Evolutionary conservation across 164 flowering plant genomes (phyloP).

Genomic region (Tetracentron sinense): DNA sequence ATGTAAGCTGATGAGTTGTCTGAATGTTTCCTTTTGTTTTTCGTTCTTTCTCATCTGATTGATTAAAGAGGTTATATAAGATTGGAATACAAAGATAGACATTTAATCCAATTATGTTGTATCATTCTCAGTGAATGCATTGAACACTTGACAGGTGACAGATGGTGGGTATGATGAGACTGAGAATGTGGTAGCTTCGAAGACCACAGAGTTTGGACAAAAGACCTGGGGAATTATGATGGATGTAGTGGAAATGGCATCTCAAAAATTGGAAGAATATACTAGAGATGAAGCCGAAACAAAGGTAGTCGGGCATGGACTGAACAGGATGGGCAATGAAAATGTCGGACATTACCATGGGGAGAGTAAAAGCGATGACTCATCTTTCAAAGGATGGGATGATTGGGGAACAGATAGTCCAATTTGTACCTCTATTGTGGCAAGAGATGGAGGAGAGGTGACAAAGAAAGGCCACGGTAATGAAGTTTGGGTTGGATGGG

Average conservation of each 20-base stretch:
- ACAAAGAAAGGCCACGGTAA: constrained; percentile 9
- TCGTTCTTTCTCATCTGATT: not conserved
- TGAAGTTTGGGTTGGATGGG: constrained; percentile 19
- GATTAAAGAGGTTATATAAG: not conserved
- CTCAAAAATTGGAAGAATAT: constrained; percentile 19
- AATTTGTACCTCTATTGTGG: not conserved
- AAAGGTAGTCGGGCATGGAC: not conserved
- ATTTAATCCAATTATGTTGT: not conserved
- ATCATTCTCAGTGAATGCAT: not conserved
- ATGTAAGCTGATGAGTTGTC: not conserved
- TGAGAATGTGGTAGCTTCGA: constrained; percentile 14
- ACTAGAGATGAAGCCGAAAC: constrained; percentile 12
- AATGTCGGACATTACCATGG: not conserved
- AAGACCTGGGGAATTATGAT: constrained; percentile 22
- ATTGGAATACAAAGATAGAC: not conserved
- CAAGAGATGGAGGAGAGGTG: not conserved
- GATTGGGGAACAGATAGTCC: constrained; percentile 21
- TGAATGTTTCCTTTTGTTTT: not conserved
- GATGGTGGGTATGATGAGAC: constrained; percentile 22
- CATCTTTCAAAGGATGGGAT: constrained; percentile 18
- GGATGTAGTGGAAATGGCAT: constrained; percentile 20
- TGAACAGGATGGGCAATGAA: not conserved
- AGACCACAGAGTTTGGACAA: constrained; percentile 21
- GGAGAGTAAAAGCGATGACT: not conserved
- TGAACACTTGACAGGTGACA: constrained; percentile 12